phyloP scores from a whole-genome alignment of 2,329 filamentous ascomycete species.

The Cordyceps fumosorosea region DNA sequence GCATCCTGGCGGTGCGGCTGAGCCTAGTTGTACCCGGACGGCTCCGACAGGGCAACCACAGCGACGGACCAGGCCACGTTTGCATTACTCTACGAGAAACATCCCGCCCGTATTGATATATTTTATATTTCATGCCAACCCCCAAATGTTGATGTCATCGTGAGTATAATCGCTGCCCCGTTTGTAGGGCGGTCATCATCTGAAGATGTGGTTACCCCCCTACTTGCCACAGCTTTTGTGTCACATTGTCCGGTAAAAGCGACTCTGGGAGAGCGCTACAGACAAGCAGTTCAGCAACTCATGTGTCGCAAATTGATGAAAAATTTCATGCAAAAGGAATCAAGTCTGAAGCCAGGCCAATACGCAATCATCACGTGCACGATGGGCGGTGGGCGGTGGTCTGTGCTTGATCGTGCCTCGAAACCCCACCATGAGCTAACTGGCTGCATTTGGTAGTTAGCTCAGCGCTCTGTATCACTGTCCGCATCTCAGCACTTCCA shows the following conservation, averaged over 20 bases:
- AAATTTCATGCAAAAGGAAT: background rate
- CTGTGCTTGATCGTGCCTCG: slow-evolving; percentile 9
- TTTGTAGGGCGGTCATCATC: too few species aligned
- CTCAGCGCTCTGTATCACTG: background rate
- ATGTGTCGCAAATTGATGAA: too few species aligned
- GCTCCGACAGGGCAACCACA: background rate
- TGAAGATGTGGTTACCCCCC: too few species aligned
- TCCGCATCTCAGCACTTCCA: background rate
- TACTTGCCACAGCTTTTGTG: background rate
- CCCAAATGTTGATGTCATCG: background rate
- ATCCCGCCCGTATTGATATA: too few species aligned
- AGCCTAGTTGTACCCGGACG: background rate
- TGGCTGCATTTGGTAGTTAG: background rate
- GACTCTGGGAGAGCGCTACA: too few species aligned
- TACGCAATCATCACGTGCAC: slow-evolving; percentile 1
- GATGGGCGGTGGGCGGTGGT: background rate
- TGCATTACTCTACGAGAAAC: too few species aligned
- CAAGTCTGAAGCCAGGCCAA: background rate
- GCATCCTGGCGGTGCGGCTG: slow-evolving; percentile 5
- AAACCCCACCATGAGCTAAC: slow-evolving; percentile 9
- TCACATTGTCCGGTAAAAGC: background rate
- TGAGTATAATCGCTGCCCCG: background rate
- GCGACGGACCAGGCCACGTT: background rate
- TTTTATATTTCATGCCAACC: too few species aligned
- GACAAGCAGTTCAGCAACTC: background rate